Evolutionary conservation across 805 yeast genomes (phyloP), one percentile per base, ranked within the genome.

Genomic region (Teunomyces gatunensis): DNA sequence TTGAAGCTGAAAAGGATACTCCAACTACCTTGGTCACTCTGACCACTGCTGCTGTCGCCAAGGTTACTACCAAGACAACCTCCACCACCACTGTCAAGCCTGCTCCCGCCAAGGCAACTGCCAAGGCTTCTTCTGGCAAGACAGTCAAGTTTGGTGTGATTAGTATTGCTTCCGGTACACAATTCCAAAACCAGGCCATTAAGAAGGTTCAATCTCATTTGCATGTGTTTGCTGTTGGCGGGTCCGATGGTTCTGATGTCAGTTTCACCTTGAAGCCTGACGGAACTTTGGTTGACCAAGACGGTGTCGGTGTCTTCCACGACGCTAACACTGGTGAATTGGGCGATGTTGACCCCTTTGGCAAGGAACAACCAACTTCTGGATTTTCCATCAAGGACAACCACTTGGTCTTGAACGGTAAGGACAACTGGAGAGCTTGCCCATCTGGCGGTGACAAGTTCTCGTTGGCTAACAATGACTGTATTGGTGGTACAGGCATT

Each of bases 371-470:
- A 15, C 66, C 74, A 41, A 60, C 74, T 28, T 49, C 65, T 15
- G 72, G 75, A 3, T 78, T 73, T 56, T 54, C 74, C 21, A 64
- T 78, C 53, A 25, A 55, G 6, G 58, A 64, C 39, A 76, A 73
- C 32, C 53, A 64, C 56, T 66, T 78, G 58, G 53, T 55, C 3
- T 71, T 61, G 57, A 49, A 65, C 32, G 71, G 68, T 39, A 53
- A 62, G 27, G 53, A 59, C 23, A 66, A 56, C 34, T 77, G 74
- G 65, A 58, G 61, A 32, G 77, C 77, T 30, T 68, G 73, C 47
- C 71, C 73, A 32, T 53, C 65, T 30, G 65, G 62, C 12, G 53
- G 48, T 17, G 54, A 60, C 55, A 50, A 47, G 20, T 60, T 33
- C 51, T 59, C 61, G 4, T 63, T 66, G 52, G 51, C 65, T 37